Evolutionary conservation across 257 asterid species (phyloP), one percentile per base, ranked within the genome.

Genomic region (Parsonsia alboflavescens): DNA sequence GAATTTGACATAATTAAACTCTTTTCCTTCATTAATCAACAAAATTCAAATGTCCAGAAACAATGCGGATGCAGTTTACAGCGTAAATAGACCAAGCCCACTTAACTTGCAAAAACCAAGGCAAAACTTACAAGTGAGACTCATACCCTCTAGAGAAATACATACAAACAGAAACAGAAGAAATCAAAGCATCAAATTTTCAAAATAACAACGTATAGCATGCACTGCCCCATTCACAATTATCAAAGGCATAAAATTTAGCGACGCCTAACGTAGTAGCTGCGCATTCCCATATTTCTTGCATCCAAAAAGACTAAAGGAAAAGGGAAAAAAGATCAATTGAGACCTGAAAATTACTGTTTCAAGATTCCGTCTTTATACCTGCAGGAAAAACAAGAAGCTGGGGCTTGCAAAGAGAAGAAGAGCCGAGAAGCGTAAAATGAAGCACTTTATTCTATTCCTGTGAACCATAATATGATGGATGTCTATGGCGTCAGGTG

Each of bases 401-500:
- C 45, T n/a, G 62, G 75, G 36, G 78, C 78, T 84, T 15, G 77
- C 66, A 4, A 59, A 71, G 21, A 45, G 86, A 76, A 82, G 75
- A 64, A 87, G 79, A 77, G 82, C 74, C 42, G 68, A 84, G 48
- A 79, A 39, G 79, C 82, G 77, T 63, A 88, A 62, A 72, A 76
- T 44, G 70, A 79, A 82, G 68, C 61, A 70, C 79, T 80, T 77
- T 15, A 62, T 75, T 68, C 71, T 61, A 61, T 80, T 84, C 76
- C 81, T 81, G 65, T 70, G 74, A 68, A 88, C 73, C 39, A 81
- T 62, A 77, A 93, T 81, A 82, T 84, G 96, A 86, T 95, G 96
- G 63, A 86, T 82, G 57, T 88, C 93, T 22, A 91, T 85, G 84
- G 89, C 86, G 76, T 87, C 88, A 26, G 86, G 85, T 2, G 86